Conservation (phyloP, 2,329 filamentous ascomycete species). For the Aspergillus thermomutatus region DNA sequence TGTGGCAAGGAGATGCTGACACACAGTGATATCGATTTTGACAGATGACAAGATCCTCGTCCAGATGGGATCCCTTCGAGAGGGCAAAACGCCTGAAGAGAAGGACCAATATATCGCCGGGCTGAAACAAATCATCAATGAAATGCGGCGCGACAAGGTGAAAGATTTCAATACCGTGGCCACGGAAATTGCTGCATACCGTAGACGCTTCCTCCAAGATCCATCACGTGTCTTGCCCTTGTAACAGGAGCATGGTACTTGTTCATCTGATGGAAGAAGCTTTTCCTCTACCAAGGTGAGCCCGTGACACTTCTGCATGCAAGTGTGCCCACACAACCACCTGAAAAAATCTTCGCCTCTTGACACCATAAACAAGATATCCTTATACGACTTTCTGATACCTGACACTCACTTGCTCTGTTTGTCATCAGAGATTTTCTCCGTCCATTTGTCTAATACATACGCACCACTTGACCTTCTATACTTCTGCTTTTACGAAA, state of each 20-base stretch:
- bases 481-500: constrained; percentile 5
- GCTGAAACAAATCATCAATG: constrained; percentile 48
- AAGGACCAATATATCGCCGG: constrained; percentile 44
- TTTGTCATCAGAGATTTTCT: constrained; percentile 3
- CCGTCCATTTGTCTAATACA: constrained; percentile 4
- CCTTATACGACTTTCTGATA: constrained; percentile 5
- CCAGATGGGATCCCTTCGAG: constrained; percentile 46
- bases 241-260: constrained; percentile 28
- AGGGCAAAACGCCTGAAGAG: constrained; percentile 45
- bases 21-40: constrained; percentile 35
- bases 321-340: constrained; percentile 1
- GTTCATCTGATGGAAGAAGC: background rate
- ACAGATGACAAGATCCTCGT: constrained; percentile 52
- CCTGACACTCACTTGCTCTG: constrained; percentile 5
- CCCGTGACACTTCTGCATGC: background rate
- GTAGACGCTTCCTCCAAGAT: constrained; percentile 49
- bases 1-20: constrained; percentile 36
- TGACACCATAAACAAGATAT: background rate
- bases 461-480: constrained; percentile 10
- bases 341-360: constrained; percentile 4
- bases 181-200: constrained; percentile 48
- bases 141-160: constrained; percentile 48
- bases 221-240: constrained; percentile 44
- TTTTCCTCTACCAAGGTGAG: constrained; percentile 2
- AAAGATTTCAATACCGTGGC: constrained; percentile 50